Evolutionary conservation across 768 basidiomycete species (phyloP).

Genomic region (Agrocybe praecox): DNA sequence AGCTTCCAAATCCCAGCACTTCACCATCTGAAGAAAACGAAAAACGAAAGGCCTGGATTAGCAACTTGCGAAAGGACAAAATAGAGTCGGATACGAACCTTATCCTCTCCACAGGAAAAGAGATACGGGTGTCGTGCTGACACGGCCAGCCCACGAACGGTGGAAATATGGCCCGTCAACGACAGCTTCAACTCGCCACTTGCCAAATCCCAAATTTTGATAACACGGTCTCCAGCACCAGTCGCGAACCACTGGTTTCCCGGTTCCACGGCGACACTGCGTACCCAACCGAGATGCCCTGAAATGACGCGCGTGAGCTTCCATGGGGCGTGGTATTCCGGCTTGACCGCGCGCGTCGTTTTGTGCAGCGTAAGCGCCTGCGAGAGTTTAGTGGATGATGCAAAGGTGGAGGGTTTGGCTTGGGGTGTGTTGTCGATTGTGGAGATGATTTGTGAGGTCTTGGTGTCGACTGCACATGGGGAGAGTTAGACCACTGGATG

Average conservation of each 20-base stretch:
- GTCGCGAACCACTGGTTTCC: slow-evolving; percentile 99
- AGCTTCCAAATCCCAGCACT: slow-evolving; percentile 98
- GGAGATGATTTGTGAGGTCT: slow-evolving; percentile 71
- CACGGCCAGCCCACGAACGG: slow-evolving; percentile 93
- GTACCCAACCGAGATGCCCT: slow-evolving; percentile 97
- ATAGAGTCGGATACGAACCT: slow-evolving; percentile 48
- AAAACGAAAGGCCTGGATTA: background rate
- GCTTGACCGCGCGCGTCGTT: slow-evolving; percentile 91
- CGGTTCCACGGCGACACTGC: slow-evolving; percentile 94
- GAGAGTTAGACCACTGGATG: too few species aligned
- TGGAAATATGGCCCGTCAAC: slow-evolving; percentile 96
- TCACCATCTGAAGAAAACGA: slow-evolving; percentile 79
- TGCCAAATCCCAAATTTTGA: slow-evolving; percentile 99
- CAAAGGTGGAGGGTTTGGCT: slow-evolving; percentile 69
- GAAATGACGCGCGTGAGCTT: slow-evolving; percentile 96
- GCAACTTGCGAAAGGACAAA: background rate
- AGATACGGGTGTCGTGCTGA: slow-evolving; percentile 94
- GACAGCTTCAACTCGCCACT: slow-evolving; percentile 97
- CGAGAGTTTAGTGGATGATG: slow-evolving; percentile 69
- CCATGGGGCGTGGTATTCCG: slow-evolving; percentile 95
- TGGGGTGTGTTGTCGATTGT: slow-evolving; percentile 75
- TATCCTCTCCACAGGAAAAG: slow-evolving; percentile 97
- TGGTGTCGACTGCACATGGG: slow-evolving; percentile 36
- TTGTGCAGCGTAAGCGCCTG: slow-evolving; percentile 92
- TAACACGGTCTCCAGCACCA: slow-evolving; percentile 95